Evolutionary conservation across 257 asterid genomes (phyloP).

Genomic region (Lycium ferocissimum): DNA sequence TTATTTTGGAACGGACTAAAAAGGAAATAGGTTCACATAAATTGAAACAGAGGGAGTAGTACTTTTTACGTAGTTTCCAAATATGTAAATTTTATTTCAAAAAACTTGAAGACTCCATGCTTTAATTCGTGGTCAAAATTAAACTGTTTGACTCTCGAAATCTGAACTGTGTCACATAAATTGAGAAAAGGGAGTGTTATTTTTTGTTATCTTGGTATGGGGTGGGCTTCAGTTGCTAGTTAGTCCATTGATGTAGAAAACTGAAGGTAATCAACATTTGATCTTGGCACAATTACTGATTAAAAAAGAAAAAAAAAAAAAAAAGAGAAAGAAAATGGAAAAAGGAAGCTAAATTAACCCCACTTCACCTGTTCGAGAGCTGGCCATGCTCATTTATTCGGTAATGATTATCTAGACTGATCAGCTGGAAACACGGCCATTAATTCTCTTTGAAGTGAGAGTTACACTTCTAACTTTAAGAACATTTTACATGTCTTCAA

Average conservation of each 20-base stretch:
- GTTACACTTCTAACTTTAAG: neutral
- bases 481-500: neutral
- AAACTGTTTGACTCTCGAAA: no score
- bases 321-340: neutral
- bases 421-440: neutral
- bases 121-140: no score
- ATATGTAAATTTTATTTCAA: no score
- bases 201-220: neutral
- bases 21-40: no score
- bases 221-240: slow-evolving; percentile 14
- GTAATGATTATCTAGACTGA: neutral
- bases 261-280: slow-evolving; percentile 4
- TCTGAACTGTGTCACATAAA: no score
- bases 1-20: no score
- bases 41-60: no score
- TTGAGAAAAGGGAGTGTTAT: no score
- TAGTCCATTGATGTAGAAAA: slow-evolving; percentile 21
- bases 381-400: neutral
- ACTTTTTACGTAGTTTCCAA: no score
- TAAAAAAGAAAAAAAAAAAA: neutral
- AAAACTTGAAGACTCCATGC: no score
- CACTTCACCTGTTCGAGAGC: neutral
- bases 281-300: neutral
- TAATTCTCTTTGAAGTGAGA: neutral
- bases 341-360: neutral